Evolutionary conservation across 139 green algal genomes (phyloP).

Genomic region (Raphidocelis subcapitata): DNA sequence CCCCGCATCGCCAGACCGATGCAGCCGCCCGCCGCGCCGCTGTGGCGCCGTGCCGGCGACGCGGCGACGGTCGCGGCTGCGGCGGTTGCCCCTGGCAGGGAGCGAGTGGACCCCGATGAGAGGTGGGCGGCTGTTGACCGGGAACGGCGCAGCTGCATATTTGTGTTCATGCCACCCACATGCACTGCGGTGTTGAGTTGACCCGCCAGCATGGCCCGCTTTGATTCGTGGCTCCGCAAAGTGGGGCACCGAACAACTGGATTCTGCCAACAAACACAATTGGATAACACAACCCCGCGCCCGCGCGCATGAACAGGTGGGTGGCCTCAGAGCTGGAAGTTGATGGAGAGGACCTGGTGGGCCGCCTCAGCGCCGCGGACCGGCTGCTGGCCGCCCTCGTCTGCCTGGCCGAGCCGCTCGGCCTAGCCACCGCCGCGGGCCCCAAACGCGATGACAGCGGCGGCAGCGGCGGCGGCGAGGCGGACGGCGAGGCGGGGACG

Average conservation of each 20-base stretch:
- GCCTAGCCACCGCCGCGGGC: background rate
- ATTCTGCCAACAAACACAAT: background rate
- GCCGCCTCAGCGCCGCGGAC: constrained; percentile 60
- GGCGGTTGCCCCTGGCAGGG: too few relatives aligned
- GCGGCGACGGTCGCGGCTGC: too few relatives aligned
- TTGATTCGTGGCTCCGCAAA: background rate
- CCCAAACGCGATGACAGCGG: background rate
- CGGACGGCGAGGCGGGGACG: background rate
- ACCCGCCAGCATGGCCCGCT: too few relatives aligned
- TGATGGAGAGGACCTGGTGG: constrained; percentile 75
- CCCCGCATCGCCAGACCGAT: background rate
- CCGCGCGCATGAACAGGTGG: constrained; percentile 1
- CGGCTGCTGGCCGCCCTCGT: constrained; percentile 65
- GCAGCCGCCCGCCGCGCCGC: background rate
- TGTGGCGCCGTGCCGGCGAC: too few relatives aligned
- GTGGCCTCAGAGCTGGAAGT: constrained; percentile 36
- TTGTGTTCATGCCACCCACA: background rate
- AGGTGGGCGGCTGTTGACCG: too few relatives aligned
- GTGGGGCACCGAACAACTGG: background rate
- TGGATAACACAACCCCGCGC: background rate
- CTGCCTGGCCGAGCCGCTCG: constrained; percentile 48
- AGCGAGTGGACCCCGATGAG: too few relatives aligned
- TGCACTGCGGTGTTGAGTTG: background rate
- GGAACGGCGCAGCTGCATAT: too few relatives aligned
- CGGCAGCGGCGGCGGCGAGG: background rate